Base-by-base conservation (phyloP, 306 rosid species). In the Aeschynomene evenia region DNA sequence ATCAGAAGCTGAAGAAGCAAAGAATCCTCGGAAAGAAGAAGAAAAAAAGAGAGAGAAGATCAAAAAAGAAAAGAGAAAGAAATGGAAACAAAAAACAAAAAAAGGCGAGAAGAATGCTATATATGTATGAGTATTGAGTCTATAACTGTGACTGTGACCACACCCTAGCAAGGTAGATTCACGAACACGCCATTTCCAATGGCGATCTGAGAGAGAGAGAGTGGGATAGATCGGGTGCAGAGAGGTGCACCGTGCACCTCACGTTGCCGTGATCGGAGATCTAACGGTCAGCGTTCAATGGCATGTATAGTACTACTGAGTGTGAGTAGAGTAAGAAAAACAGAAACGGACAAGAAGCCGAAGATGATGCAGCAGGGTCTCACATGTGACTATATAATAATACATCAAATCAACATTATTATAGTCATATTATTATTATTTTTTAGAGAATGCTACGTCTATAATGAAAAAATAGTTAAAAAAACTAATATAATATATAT, bases 1-100 rank as follows among this genome's bases (percentile, higher is more conserved):
- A 24, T 69, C 4, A 70, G 74, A 23, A 67, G 68, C 26, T 43
- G 79, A 81, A 78, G 56, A 94, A 90, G 94, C 77, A 76, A 93
- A 81, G 94, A 88, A 87, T 84, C 88, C 77, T 75, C 59, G 58
- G 62, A 29, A 45, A 16, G 56, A 78, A 61, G 79, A 77, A 68
- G 68, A 67, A 9, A 67, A 33, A 54, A 23, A n/a, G 14, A 43
- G 49, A 5, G 18, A 8, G 21, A 24, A 23, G 36, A 23, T 49
- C 9, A 33, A 33, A 33, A 24, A 23, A 55, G 20, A 79, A 72
- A 34, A 16, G 13, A 48, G 39, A 31, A 31, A 19, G 14, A 45
- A 45, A 34, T 34, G 11, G 40, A 58, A 49, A 42, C n/a, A n/a
- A n/a, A n/a, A n/a, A n/a, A n/a, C n/a, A n/a, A n/a, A n/a, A n/a